Percentiles rank a stretch among this genome's conserved stretches.
phyloP scores from a whole-genome alignment of 257 asterid species.

The Solanum sejunctum region DNA sequence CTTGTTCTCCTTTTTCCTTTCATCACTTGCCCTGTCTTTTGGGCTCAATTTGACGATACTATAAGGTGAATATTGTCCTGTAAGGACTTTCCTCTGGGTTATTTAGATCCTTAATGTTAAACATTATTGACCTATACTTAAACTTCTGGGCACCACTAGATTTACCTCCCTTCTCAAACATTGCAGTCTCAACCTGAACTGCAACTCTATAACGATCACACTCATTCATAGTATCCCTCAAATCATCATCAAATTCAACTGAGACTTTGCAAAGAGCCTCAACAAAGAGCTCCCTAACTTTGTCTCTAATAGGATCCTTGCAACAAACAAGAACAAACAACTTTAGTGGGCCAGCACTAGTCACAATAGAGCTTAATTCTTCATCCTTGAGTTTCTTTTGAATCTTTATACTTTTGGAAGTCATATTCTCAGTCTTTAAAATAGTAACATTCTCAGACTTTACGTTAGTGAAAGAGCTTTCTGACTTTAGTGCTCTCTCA shows the following conservation, averaged over 20 bases:
- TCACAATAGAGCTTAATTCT: slow-evolving; percentile 18
- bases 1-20: slow-evolving; percentile 52
- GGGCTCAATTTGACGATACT: slow-evolving; percentile 41
- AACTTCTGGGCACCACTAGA: slow-evolving; percentile 27
- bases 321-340: slow-evolving; percentile 18
- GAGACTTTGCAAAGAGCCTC: slow-evolving; percentile 31
- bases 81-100: slow-evolving; percentile 61
- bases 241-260: slow-evolving; percentile 19
- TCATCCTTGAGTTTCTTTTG: slow-evolving; percentile 34
- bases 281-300: slow-evolving; percentile 27
- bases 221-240: slow-evolving; percentile 25
- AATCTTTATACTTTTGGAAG: slow-evolving; percentile 16
- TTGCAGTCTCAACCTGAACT: slow-evolving; percentile 25
- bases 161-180: slow-evolving; percentile 36
- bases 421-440: slow-evolving; percentile 6
- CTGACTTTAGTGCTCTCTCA: slow-evolving; percentile 16
- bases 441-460: slow-evolving; percentile 18
- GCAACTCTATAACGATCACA: slow-evolving; percentile 64
- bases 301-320: slow-evolving; percentile 34
- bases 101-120: slow-evolving; percentile 33
- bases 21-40: slow-evolving; percentile 90
- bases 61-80: slow-evolving; percentile 45
- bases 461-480: slow-evolving; percentile 19
- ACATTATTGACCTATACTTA: slow-evolving; percentile 35
- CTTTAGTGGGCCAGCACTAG: slow-evolving; percentile 16